Base-by-base conservation (phyloP, 257 asterid species). In the Schizonepeta tenuifolia region DNA sequence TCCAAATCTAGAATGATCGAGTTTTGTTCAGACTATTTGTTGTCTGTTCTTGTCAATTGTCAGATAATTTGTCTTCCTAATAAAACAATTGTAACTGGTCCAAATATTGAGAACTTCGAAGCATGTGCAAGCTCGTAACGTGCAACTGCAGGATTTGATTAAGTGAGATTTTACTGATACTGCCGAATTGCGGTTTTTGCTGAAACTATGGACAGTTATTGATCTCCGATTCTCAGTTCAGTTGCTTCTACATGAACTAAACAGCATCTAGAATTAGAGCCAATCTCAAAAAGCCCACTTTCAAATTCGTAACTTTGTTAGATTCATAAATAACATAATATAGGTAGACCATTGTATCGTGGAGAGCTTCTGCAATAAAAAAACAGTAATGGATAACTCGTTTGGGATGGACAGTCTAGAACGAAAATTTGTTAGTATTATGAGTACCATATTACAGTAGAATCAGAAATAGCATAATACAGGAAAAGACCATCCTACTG, bases 181-280 rank as follows among this genome's bases (percentile, higher is more conserved):
- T 36, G 53, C 65, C 65, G 4, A 9, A 22, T 70, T 69, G 56
- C 7, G 20, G 11, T 21, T 22, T 22, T 55, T 69, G 74, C 74
- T 68, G 50, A 51, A 57, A 68, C 51, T 21, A 35, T 35, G 38
- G 33, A 36, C 40, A 51, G 15, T 51, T 18, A 41, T 12, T 9
- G 51, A 6, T 38, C 54, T 17, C 54, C 28, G 4, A 46, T 6
- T 40, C 18, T 12, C 9, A 35, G 14, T 68, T 57, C 67, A 41
- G 36, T 43, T 24, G 20, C 35, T 43, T 57, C n/a, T 43, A 11
- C 66, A 40, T 10, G 51, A 46, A 59, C 13, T 6, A 2, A 20
- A 44, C 40, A 3, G 9, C 38, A 1, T 60, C 12, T 71, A 71
- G 38, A 7, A 33, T 60, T 46, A 60, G 53, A 13, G 38, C 49